Evolutionary conservation across 139 green algal genomes (phyloP).

Genomic region (Chlorella vulgaris): DNA sequence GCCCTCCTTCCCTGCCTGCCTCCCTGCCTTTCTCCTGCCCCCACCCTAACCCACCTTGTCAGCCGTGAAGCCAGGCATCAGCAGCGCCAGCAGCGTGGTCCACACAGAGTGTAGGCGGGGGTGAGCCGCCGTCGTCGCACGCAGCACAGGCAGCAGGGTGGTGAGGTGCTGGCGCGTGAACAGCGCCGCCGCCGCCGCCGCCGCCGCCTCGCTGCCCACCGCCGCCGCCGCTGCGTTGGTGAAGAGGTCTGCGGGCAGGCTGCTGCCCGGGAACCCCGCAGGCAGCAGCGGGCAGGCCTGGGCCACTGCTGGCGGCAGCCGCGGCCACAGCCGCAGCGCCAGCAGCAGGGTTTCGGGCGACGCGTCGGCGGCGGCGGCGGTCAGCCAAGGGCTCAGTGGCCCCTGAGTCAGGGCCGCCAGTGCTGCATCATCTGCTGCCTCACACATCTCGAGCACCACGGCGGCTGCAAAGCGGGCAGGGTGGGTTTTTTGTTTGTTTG

Average conservation of each 20-base stretch:
- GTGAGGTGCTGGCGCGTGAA: slow-evolving; percentile 56
- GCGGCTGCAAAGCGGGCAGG: slow-evolving; percentile 8
- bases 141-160: slow-evolving; percentile 55
- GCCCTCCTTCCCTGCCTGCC: too few species aligned
- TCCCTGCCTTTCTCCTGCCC: too few species aligned
- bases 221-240: not conserved
- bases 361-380: not conserved
- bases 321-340: slow-evolving; percentile 70
- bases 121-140: slow-evolving; percentile 45
- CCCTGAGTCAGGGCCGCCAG: slow-evolving; percentile 16
- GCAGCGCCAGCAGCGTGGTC: slow-evolving; percentile 69
- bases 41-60: slow-evolving; percentile 51
- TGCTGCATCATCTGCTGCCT: not conserved
- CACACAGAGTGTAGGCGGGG: slow-evolving; percentile 76
- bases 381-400: slow-evolving; percentile 26
- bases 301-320: slow-evolving; percentile 49
- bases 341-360: slow-evolving; percentile 57
- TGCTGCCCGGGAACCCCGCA: not conserved
- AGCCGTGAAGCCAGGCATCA: slow-evolving; percentile 66
- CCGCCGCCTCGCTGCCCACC: slow-evolving; percentile 26
- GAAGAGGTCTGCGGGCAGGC: slow-evolving; percentile 47
- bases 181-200: slow-evolving; percentile 49
- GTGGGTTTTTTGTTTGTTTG: too few species aligned
- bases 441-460: slow-evolving; percentile 59
- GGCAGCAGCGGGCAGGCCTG: slow-evolving; percentile 59